Conservation (phyloP, 2,329 filamentous ascomycete genomes). For the Teratosphaeria zuluensis region DNA sequence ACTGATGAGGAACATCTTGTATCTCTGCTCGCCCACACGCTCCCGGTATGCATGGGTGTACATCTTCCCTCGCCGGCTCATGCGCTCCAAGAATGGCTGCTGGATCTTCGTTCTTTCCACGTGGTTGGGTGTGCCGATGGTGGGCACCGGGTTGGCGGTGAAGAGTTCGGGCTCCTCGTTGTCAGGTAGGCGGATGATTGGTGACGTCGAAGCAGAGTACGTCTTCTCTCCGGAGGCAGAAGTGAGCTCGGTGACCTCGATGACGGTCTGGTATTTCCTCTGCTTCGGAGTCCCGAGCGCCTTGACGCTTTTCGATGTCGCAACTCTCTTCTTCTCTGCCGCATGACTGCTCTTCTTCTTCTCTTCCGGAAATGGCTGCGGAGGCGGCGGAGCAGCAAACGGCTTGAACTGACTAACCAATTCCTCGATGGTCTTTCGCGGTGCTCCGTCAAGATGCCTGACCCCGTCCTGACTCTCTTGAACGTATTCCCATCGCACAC, state of each 20-base stretch:
- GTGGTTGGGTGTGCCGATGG: neutral
- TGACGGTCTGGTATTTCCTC: conserved; percentile 37
- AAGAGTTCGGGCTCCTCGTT: conserved; percentile 11
- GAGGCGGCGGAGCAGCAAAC: conserved; percentile 76
- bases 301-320: neutral
- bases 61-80: conserved; percentile 54
- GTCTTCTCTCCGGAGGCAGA: conserved; percentile 40
- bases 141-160: neutral
- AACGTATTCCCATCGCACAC: conserved; percentile 28
- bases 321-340: conserved; percentile 8
- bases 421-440: conserved; percentile 29
- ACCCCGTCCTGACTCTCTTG: conserved; percentile 23
- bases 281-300: conserved; percentile 2
- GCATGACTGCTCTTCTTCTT: conserved; percentile 4
- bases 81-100: conserved; percentile 58
- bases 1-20: conserved; percentile 68
- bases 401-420: conserved; percentile 49
- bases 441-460: conserved; percentile 19
- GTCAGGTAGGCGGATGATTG: conserved; percentile 34
- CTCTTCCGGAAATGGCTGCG: conserved; percentile 42
- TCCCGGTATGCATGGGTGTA: conserved; percentile 27
- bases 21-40: conserved; percentile 6
- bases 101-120: conserved; percentile 5
- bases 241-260: conserved; percentile 45
- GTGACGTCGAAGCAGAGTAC: conserved; percentile 43